Evolutionary conservation across 768 basidiomycete genomes (phyloP), one percentile per base, ranked within the genome.

Genomic region (Leccinum barrowsii): DNA sequence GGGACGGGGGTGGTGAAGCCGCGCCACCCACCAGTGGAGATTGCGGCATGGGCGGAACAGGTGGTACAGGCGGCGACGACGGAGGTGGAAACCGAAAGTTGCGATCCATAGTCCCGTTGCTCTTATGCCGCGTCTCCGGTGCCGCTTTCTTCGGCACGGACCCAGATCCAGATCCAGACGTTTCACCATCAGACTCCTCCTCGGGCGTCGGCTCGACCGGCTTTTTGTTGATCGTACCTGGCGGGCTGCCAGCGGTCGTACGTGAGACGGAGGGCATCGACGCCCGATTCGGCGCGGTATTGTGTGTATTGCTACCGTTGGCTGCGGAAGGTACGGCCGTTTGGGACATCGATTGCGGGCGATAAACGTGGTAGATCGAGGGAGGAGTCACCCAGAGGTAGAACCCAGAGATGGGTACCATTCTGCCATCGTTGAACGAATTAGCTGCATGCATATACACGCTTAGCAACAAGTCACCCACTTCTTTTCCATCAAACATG

Each of bases 401-500:
- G 69, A 85, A 92, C 17, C 81, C 77, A 1, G 87, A 83, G 58
- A 94, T 94, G 5, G 93, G 89, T 8, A 95, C 83, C 89, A 96
- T 93, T 67, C 91, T 92, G 57, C 1, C 35, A 52, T n/a, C 44
- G 47, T 44, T 55, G 8, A 30, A 30, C 30, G 30, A 30, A 30
- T 30, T 0, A 30, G 30, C 30, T 30, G 7, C 30, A 5, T 35
- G 30, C 50, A 47, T 21, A 26, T 30, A 60, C 12, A 15, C 6
- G 8, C 4, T n/a, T 32, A 42, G 19, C 54, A 60, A 52, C 42
- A 8, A 10, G 17, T 6, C 22, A 72, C 85, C 61, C 61, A 94
- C 93, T 87, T 90, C 68, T 87, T 87, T 69, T 96, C 92, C 0
- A 83, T 72, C 52, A 88, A 83, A 69, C 96, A 98, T 0, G 96